Evolutionary conservation across 2,329 filamentous ascomycete species (phyloP), one percentile per base, ranked within the genome.

Genomic region (Colletotrichum horii): DNA sequence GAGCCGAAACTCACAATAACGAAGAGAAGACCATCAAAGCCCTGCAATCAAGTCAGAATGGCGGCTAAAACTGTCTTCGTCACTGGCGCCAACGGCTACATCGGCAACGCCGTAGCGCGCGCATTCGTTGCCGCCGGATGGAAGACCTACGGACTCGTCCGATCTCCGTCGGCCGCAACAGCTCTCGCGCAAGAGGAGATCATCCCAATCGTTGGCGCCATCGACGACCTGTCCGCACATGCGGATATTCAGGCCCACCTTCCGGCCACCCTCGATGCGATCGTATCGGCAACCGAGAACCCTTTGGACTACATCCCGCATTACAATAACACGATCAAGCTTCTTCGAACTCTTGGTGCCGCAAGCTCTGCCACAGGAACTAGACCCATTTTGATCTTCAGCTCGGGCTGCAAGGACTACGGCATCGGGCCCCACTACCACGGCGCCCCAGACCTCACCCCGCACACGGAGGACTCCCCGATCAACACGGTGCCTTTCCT

Each of bases 351-450:
- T 0, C 70, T 89, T 2, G 82, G 85, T 1, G 71, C 79, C 2
- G 78, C 78, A 6, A 85, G 83, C 28, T 83, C 82, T 30, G 70
- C 76, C 3, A 74, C 80, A 7, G 84, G 84, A 8, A 79, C 84
- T 3, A 80, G 80, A 22, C 85, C 87, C 0, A 79, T 89, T 1
- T 84, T 89, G 6, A 82, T 89, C 4, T 85, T 85, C 79, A 86
- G 84, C 12, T 88, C 85, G 4, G 88, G 88, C 0, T 89, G 88
- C 79, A 89, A 89, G 74, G 88, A 89, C 79, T 89, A 89, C 75
- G 87, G 88, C 3, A 80, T 77, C 7, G 81, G 78, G 4, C 80
- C 81, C 8, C 55, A 78, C 62, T 62, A 85, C 77, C 83, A 87
- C 65, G 84, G 83, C 3, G 80, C 83, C 0, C 76, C 82, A 0